These are phyloP conservation scores for Neoboletus magnificus DNA, from an alignment of 768 basidiomycete genomes.

Conservation along the genomic window DNA sequence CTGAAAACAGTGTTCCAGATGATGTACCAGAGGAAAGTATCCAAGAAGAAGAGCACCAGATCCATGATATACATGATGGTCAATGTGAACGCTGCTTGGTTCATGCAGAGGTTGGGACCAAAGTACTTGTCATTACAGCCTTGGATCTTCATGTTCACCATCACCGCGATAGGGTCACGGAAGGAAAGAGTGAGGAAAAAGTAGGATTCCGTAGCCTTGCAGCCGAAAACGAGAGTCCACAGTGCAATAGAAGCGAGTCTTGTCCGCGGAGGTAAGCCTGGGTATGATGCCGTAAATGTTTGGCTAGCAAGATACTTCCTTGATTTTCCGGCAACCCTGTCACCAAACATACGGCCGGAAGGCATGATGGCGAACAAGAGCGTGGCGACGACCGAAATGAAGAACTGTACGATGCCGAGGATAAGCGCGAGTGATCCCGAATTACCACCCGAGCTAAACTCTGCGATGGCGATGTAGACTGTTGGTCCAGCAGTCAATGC, in stretches of 20 bases:
- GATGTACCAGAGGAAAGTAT: slow-evolving; percentile 99
- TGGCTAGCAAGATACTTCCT: slow-evolving; percentile 98
- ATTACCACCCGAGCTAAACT: slow-evolving; percentile 51
- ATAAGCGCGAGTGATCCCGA: slow-evolving; percentile 80
- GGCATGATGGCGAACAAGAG: slow-evolving; percentile 89
- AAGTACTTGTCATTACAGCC: slow-evolving; percentile 86
- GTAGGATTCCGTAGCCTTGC: slow-evolving; percentile 96
- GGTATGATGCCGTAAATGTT: slow-evolving; percentile 97
- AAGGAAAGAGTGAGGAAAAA: slow-evolving; percentile 97
- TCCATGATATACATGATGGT: slow-evolving; percentile 99
- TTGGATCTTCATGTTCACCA: slow-evolving; percentile 96
- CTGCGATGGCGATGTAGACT: slow-evolving; percentile 88
- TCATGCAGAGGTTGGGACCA: slow-evolving; percentile 77
- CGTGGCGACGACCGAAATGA: slow-evolving; percentile 83
- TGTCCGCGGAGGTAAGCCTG: slow-evolving; percentile 54
- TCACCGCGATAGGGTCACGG: slow-evolving; percentile 87
- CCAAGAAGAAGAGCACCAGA: slow-evolving; percentile 93
- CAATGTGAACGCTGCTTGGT: slow-evolving; percentile 93
- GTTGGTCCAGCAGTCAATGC: slow-evolving; percentile 91
- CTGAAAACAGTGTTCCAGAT: slow-evolving; percentile 98
- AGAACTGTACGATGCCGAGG: slow-evolving; percentile 95
- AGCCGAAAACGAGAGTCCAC: slow-evolving; percentile 92
- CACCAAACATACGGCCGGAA: slow-evolving; percentile 98
- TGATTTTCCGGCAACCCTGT: slow-evolving; percentile 91
- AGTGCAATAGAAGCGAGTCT: slow-evolving; percentile 78